A percentile compares a stretch with the other conserved stretches of the same genome.
These are phyloP conservation scores for Chimonanthus praecox DNA, from an alignment of 164 flowering plant genomes.

Conservation along the genomic window DNA sequence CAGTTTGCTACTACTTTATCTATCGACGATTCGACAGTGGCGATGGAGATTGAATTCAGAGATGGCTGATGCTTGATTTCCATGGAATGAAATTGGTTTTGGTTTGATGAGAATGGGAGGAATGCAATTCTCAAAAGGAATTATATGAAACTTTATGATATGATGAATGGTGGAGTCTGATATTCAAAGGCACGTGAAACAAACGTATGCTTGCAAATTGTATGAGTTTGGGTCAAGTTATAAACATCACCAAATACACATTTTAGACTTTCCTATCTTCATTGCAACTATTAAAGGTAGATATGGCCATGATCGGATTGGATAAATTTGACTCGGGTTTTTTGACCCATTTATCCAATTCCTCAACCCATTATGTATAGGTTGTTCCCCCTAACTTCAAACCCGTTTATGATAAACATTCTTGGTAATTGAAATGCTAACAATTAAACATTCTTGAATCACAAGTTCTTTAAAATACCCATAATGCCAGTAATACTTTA, in stretches of 20 bases:
- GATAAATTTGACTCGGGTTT: too few species aligned
- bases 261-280: too few species aligned
- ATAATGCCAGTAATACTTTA: too few species aligned
- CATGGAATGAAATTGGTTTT: conserved; percentile 12
- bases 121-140: not conserved
- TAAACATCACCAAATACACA: not conserved
- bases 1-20: conserved; percentile 31
- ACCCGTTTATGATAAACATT: too few species aligned
- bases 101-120: not conserved
- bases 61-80: conserved; percentile 4
- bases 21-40: conserved; percentile 29
- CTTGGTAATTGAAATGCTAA: too few species aligned
- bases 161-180: not conserved
- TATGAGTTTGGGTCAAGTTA: conserved; percentile 18
- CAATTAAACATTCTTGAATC: too few species aligned
- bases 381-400: too few species aligned
- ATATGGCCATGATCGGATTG: too few species aligned
- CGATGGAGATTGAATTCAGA: conserved; percentile 10
- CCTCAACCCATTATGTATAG: too few species aligned
- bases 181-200: not conserved
- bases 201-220: not conserved
- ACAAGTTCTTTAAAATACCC: too few species aligned
- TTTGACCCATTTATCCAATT: too few species aligned
- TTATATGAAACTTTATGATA: not conserved
- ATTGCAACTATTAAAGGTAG: too few species aligned